Evolutionary conservation across 1,284 basidiomycete genomes (phyloP).

Genomic region (Meripilus lineatus): DNA sequence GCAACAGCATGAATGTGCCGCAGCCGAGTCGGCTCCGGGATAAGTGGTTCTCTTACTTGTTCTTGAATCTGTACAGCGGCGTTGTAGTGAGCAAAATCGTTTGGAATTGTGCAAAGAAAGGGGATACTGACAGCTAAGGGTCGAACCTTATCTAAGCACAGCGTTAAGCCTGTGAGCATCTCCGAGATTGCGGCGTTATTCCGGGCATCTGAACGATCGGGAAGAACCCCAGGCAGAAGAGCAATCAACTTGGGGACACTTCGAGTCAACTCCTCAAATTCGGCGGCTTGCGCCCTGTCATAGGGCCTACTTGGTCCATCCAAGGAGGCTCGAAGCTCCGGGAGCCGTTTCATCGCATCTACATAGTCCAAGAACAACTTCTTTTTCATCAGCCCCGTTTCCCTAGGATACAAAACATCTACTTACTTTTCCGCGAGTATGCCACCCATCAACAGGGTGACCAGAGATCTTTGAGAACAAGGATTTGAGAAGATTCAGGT

Average conservation of each 20-base stretch:
- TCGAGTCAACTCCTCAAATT: conserved; percentile 57
- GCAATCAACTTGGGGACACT: conserved; percentile 64
- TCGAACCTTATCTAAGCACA: conserved; percentile 52
- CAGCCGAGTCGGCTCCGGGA: conserved; percentile 45
- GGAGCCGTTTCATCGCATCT: conserved; percentile 57
- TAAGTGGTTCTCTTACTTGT: conserved; percentile 36
- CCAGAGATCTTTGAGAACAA: conserved; percentile 70
- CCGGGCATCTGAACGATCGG: conserved; percentile 49
- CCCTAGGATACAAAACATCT: conserved; percentile 8
- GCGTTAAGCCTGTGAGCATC: conserved; percentile 65
- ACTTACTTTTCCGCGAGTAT: conserved; percentile 72
- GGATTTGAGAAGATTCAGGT: conserved; percentile 68
- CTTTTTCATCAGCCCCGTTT: conserved; percentile 2
- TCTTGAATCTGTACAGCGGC: conserved; percentile 28
- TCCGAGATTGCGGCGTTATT: conserved; percentile 68
- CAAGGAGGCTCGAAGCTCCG: conserved; percentile 47
- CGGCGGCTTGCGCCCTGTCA: conserved; percentile 42
- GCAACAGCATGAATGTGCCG: conserved; percentile 48
- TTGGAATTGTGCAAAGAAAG: background rate
- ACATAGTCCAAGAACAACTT: conserved; percentile 71
- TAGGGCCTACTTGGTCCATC: conserved; percentile 37
- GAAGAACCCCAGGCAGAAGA: conserved; percentile 65
- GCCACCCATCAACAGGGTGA: conserved; percentile 68
- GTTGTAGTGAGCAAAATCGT: background rate
- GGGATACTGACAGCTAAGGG: conserved; percentile 51